phyloP scores from a whole-genome alignment of 2,329 filamentous ascomycete species.

The Aspergillus texensis region DNA sequence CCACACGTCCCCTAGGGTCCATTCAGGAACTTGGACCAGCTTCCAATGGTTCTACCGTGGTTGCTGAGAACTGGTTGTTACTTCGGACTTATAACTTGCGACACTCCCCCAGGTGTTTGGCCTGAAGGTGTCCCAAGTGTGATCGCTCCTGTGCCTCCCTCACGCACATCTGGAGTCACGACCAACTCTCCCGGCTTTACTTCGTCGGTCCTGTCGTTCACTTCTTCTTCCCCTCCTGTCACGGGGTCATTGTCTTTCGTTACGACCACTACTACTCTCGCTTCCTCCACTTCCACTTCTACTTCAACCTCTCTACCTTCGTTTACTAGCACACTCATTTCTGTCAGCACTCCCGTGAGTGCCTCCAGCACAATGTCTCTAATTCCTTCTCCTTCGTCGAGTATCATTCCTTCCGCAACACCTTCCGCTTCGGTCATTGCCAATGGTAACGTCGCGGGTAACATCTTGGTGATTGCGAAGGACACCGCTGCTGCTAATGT shows the following conservation, averaged over 20 bases:
- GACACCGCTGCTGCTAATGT: conserved; percentile 53
- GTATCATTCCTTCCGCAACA: conserved; percentile 16
- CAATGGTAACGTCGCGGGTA: conserved; percentile 36
- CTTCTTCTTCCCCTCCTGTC: conserved; percentile 2
- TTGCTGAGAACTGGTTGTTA: conserved; percentile 29
- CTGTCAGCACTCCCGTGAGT: conserved; percentile 9
- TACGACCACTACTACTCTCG: neutral
- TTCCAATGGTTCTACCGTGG: conserved; percentile 29
- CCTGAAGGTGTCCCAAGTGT: conserved; percentile 27
- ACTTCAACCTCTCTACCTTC: conserved; percentile 10
- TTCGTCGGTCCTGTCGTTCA: conserved; percentile 10
- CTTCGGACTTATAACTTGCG: conserved; percentile 37
- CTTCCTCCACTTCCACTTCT: conserved; percentile 12
- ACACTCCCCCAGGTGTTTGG: conserved; percentile 33
- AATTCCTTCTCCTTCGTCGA: conserved; percentile 8
- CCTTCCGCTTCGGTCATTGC: conserved; percentile 24
- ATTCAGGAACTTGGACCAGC: conserved; percentile 14
- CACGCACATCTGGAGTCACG: conserved; percentile 14
- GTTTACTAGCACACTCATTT: conserved; percentile 8
- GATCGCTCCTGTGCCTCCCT: conserved; percentile 22
- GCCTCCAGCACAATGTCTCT: conserved; percentile 28
- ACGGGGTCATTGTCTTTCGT: conserved; percentile 13
- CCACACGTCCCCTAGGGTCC: conserved; percentile 13
- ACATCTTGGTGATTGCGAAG: conserved; percentile 59
- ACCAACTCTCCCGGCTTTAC: conserved; percentile 13